A percentile compares a stretch with the other conserved stretches of the same genome.
Evolutionary conservation across 2,329 filamentous ascomycete species (phyloP).

Genomic region (Epichloe baconii): DNA sequence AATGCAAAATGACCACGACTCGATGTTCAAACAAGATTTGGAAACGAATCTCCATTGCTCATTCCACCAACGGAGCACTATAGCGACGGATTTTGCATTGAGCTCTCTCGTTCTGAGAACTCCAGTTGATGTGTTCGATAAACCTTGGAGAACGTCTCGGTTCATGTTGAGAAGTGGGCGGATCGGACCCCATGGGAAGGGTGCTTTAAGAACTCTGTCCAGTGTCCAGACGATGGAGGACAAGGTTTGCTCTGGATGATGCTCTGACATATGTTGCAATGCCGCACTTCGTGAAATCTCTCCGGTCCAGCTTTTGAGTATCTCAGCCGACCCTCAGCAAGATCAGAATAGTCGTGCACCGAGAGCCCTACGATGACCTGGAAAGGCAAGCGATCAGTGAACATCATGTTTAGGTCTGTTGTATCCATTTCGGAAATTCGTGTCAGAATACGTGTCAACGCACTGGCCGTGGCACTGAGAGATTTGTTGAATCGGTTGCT

Average conservation of each 20-base stretch:
- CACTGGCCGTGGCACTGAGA: constrained; percentile 39
- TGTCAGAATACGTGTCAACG: constrained; percentile 64
- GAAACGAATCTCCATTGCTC: constrained; percentile 71
- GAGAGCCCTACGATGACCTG: constrained; percentile 66
- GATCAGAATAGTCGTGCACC: constrained; percentile 65
- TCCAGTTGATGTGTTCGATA: constrained; percentile 43
- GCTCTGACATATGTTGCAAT: constrained; percentile 25
- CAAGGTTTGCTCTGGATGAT: constrained; percentile 27
- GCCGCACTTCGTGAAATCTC: constrained; percentile 37
- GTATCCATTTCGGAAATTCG: constrained; percentile 64
- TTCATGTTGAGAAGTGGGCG: constrained; percentile 43
- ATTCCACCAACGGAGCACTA: constrained; percentile 69
- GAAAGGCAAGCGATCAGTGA: constrained; percentile 53
- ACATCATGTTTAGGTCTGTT: constrained; percentile 55
- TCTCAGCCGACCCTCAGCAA: constrained; percentile 66
- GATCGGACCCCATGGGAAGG: constrained; percentile 42
- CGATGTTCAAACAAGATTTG: constrained; percentile 70
- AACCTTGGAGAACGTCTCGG: constrained; percentile 40
- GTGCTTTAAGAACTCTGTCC: constrained; percentile 22
- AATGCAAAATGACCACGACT: constrained; percentile 65
- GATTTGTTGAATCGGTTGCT: constrained; percentile 62
- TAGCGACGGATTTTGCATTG: constrained; percentile 46
- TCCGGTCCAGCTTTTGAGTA: constrained; percentile 71
- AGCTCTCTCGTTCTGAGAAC: constrained; percentile 43
- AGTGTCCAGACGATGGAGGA: constrained; percentile 30